Percentiles rank a stretch among this genome's conserved stretches.
phyloP scores from a whole-genome alignment of 441 rosid genomes.

The Dalechampia spathulata region DNA sequence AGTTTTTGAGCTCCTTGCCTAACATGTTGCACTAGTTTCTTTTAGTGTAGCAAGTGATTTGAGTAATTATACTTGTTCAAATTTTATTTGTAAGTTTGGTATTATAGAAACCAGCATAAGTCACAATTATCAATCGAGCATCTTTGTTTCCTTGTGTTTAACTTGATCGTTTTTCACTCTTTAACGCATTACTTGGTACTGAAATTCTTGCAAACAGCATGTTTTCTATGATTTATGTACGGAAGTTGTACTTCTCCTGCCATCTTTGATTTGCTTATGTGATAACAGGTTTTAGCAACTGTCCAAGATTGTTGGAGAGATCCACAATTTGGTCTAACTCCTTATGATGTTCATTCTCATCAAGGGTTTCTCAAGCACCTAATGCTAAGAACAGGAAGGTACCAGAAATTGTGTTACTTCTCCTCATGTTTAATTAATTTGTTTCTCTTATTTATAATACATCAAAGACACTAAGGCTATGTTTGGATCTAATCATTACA shows the following conservation, averaged over 20 bases:
- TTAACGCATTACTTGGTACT: not conserved
- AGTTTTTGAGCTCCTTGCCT: too few species aligned
- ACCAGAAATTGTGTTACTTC: slow-evolving; percentile 13
- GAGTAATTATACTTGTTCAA: not conserved
- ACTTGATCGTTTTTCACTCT: not conserved
- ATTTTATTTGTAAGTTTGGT: not conserved
- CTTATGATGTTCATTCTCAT: slow-evolving; percentile 75
- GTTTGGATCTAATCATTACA: too few species aligned
- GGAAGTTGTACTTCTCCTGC: slow-evolving; percentile 6
- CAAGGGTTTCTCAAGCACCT: slow-evolving; percentile 90
- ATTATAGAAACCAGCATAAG: not conserved
- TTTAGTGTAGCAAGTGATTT: not conserved
- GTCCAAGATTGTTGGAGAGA: slow-evolving; percentile 88
- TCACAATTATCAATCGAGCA: not conserved
- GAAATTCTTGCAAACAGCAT: not conserved
- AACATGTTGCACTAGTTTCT: not conserved
- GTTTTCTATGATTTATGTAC: not conserved
- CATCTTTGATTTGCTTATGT: slow-evolving; percentile 11
- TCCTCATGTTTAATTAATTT: not conserved
- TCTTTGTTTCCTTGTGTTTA: not conserved
- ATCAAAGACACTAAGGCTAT: not conserved
- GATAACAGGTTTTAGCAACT: slow-evolving; percentile 58
- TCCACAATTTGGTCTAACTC: slow-evolving; percentile 60
- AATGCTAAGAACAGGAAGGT: slow-evolving; percentile 96
- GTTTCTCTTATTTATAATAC: slow-evolving; percentile 3